phyloP scores from a whole-genome alignment of 1,284 basidiomycete species.

The Polyporus tsugae region DNA sequence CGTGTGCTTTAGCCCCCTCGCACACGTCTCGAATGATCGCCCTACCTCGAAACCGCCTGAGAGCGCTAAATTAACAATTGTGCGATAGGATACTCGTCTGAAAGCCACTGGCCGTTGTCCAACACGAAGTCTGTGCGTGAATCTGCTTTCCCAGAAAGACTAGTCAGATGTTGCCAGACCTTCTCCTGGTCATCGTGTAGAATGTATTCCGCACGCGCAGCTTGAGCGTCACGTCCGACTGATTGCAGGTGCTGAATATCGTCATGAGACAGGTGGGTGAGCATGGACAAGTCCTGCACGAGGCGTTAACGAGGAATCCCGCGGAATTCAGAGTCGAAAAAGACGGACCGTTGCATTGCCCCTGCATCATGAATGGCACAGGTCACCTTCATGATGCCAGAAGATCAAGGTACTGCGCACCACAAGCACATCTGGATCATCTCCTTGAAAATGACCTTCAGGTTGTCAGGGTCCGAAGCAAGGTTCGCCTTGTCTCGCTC shows the following conservation, averaged over 20 bases:
- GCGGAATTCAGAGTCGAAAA: neutral
- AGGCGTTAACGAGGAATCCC: neutral
- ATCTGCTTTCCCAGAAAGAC: constrained; percentile 48
- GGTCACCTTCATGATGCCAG: neutral
- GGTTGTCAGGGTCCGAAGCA: constrained; percentile 56
- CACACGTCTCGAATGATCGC: too few species aligned
- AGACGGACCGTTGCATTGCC: constrained; percentile 80
- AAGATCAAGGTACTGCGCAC: constrained; percentile 46
- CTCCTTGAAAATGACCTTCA: constrained; percentile 77
- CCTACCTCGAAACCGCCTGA: constrained; percentile 88
- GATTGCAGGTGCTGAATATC: constrained; percentile 89
- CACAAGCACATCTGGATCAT: constrained; percentile 93
- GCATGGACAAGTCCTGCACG: constrained; percentile 80
- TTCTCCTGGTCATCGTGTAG: constrained; percentile 84
- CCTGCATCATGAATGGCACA: constrained; percentile 48
- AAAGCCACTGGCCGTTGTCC: constrained; percentile 77
- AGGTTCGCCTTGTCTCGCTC: constrained; percentile 57
- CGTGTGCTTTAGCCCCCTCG: neutral
- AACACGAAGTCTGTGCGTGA: constrained; percentile 88
- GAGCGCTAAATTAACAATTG: neutral
- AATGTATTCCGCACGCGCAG: constrained; percentile 79
- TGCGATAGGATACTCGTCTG: neutral
- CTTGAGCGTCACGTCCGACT: constrained; percentile 81
- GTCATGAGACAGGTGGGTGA: constrained; percentile 80
- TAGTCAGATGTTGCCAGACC: constrained; percentile 80